Conservation (phyloP, 768 basidiomycete genomes). For the Grammothele lineata region DNA sequence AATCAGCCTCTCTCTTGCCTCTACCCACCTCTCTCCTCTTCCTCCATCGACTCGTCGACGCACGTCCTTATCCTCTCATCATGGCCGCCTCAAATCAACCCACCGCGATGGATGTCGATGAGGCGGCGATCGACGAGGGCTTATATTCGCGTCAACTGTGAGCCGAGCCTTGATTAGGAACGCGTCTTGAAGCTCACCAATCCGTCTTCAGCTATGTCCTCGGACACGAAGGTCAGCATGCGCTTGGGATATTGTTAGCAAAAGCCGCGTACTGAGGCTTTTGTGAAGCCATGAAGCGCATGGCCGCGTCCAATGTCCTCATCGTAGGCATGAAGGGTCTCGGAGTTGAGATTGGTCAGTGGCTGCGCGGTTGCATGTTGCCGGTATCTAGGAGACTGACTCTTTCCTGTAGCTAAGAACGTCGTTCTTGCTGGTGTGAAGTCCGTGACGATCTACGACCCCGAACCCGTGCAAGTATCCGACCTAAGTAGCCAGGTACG, state of each 20-base stretch:
- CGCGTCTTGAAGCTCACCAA: conserved; percentile 8
- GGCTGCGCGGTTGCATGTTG: background rate
- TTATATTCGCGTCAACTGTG: conserved; percentile 92
- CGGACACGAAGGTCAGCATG: conserved; percentile 80
- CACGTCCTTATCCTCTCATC: conserved; percentile 6
- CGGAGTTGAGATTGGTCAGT: conserved; percentile 88
- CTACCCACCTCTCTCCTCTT: conserved; percentile 3
- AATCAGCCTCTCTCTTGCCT: conserved; percentile 2
- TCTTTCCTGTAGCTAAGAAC: conserved; percentile 72
- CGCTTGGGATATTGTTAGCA: background rate
- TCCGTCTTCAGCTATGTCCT: conserved; percentile 72
- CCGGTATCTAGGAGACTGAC: background rate
- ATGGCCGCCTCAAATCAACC: conserved; percentile 37
- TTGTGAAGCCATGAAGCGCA: conserved; percentile 94
- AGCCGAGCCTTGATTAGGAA: conserved; percentile 30
- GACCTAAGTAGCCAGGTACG: conserved; percentile 94
- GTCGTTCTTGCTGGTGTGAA: conserved; percentile 94
- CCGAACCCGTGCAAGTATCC: conserved; percentile 79
- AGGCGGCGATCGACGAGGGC: conserved; percentile 87
- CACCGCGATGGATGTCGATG: conserved; percentile 80
- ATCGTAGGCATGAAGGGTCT: conserved; percentile 90
- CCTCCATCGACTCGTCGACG: conserved; percentile 2
- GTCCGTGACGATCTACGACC: conserved; percentile 94
- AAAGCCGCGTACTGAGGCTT: too few relatives aligned
- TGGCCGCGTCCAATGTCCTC: conserved; percentile 94